Evolutionary conservation across 306 rosid species (phyloP).

Genomic region (Lathyrus sativus): DNA sequence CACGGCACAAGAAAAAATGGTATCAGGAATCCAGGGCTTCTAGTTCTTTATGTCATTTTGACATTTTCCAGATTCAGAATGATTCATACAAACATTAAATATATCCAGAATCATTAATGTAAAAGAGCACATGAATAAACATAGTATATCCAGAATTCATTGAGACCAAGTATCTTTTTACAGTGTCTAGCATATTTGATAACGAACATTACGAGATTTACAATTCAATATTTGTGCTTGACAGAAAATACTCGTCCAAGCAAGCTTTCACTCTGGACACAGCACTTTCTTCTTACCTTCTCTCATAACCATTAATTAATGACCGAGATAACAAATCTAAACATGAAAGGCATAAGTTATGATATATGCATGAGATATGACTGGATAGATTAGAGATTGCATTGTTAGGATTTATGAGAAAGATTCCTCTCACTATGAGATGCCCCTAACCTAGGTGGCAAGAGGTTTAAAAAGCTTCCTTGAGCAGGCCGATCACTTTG

Average conservation of each 20-base stretch:
- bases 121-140: constrained; percentile 35
- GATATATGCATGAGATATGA: constrained; percentile 34
- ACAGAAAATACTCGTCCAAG: constrained; percentile 30
- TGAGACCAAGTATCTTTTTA: constrained; percentile 38
- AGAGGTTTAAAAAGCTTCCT: constrained; percentile 80
- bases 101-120: constrained; percentile 22
- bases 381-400: constrained; percentile 24
- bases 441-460: constrained; percentile 64
- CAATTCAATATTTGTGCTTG: constrained; percentile 37
- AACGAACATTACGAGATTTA: constrained; percentile 34
- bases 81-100: neutral
- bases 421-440: constrained; percentile 45
- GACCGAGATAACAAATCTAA: constrained; percentile 37
- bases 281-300: constrained; percentile 40
- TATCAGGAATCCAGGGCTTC: constrained; percentile 13
- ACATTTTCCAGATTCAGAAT: constrained; percentile 25
- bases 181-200: constrained; percentile 40
- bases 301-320: constrained; percentile 32
- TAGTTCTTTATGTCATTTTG: constrained; percentile 14
- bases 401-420: constrained; percentile 53
- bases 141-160: constrained; percentile 31
- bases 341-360: constrained; percentile 32
- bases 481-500: constrained; percentile 40
- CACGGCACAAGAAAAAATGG: constrained; percentile 29
- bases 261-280: constrained; percentile 39